Evolutionary conservation across 768 basidiomycete species (phyloP).

Genomic region (Clathrus columnatus): DNA sequence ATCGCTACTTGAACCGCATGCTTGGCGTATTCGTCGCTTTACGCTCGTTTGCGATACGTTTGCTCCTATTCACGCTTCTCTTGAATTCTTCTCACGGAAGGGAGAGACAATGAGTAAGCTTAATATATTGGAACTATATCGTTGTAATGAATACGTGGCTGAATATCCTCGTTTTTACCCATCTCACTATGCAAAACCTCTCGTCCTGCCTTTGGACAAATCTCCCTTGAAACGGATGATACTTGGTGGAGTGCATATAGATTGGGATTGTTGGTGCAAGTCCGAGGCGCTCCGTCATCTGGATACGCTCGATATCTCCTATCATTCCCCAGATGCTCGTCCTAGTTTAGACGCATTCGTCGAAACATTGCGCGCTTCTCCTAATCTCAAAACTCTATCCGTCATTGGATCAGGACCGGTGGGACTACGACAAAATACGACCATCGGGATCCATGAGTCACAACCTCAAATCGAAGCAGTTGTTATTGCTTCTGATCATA

Average conservation of each 20-base stretch:
- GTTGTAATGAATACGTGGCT: constrained; percentile 54
- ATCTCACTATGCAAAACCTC: constrained; percentile 26
- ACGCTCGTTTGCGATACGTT: constrained; percentile 53
- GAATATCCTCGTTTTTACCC: constrained; percentile 38
- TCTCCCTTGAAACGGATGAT: constrained; percentile 32
- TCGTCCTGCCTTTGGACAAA: constrained; percentile 27
- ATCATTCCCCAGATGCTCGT: constrained; percentile 45
- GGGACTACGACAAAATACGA: neutral
- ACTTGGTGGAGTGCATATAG: constrained; percentile 49
- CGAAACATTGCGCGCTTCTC: constrained; percentile 32
- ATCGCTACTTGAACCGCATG: constrained; percentile 36
- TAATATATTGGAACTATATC: constrained; percentile 35
- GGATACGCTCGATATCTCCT: constrained; percentile 39
- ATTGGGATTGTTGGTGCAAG: constrained; percentile 30
- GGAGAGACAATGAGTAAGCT: constrained; percentile 27
- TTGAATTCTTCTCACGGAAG: constrained; percentile 26
- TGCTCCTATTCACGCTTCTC: constrained; percentile 47
- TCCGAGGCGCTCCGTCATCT: constrained; percentile 31
- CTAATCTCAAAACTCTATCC: constrained; percentile 33
- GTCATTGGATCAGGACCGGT: constrained; percentile 41
- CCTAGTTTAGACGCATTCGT: constrained; percentile 38
- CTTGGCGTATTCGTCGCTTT: constrained; percentile 37
- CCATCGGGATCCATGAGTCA: neutral
- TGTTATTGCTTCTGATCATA: neutral
- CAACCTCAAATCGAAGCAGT: neutral